These are phyloP conservation scores for Drosera capensis DNA, from an alignment of 148 eudicot genomes.

Conservation along the genomic window DNA sequence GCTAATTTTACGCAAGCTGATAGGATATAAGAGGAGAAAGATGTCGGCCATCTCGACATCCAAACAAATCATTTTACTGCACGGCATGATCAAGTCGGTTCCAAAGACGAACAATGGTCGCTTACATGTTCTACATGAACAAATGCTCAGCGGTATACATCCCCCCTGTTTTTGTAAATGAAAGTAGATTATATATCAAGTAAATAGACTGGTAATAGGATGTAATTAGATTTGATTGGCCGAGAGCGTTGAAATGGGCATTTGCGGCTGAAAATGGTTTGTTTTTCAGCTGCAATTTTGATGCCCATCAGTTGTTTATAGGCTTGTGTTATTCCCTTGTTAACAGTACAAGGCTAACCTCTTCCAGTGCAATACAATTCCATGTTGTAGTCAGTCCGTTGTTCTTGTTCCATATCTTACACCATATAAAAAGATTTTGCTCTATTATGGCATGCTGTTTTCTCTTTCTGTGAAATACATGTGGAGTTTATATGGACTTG, in stretches of 20 bases:
- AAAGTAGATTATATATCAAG: constrained; percentile 10
- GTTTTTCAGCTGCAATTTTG: constrained; percentile 35
- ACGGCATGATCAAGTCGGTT: background rate
- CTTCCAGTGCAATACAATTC: constrained; percentile 6
- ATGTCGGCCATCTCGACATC: background rate
- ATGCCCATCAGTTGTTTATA: constrained; percentile 14
- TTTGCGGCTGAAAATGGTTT: constrained; percentile 18
- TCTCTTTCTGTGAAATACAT: too few relatives aligned
- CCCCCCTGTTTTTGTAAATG: constrained; percentile 32
- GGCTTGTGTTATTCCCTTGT: constrained; percentile 15
- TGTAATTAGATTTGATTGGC: constrained; percentile 23
- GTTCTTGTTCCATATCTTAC: too few relatives aligned
- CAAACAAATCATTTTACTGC: background rate
- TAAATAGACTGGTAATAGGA: constrained; percentile 12
- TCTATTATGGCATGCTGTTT: too few relatives aligned
- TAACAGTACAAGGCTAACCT: constrained; percentile 5
- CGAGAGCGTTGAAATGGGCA: constrained; percentile 13
- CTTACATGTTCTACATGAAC: background rate
- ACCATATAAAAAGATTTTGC: too few relatives aligned
- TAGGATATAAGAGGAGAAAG: too few relatives aligned
- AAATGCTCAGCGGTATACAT: background rate
- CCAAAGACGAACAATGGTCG: background rate
- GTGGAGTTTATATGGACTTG: too few relatives aligned
- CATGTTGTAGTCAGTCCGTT: too few relatives aligned
- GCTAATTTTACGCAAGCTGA: too few relatives aligned